phyloP scores from a whole-genome alignment of 352 stramenopile species.

The Globisporangium abappressorium region DNA sequence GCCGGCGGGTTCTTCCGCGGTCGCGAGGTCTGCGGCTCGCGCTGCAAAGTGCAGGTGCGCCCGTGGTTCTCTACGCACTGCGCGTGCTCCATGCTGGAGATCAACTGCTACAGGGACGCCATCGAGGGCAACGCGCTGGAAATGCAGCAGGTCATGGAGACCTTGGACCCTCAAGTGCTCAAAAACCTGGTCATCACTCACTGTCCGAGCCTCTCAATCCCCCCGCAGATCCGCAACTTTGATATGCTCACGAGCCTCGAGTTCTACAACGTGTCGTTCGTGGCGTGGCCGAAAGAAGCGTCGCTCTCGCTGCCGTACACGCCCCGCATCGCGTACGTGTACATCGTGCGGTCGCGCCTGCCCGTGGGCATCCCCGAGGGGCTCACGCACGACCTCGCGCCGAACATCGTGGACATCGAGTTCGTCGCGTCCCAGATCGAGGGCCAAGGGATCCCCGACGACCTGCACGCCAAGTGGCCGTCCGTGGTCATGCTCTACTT shows the following conservation, averaged over 20 bases:
- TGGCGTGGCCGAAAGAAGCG: constrained; percentile 18
- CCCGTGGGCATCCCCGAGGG: constrained; percentile 16
- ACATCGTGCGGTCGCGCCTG: constrained; percentile 19
- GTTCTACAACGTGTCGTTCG: constrained; percentile 34
- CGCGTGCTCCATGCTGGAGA: constrained; percentile 31
- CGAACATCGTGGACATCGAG: constrained; percentile 28
- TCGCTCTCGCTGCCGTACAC: constrained; percentile 20
- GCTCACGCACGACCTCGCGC: constrained; percentile 21
- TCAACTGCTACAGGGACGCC: constrained; percentile 23
- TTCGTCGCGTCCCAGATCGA: constrained; percentile 18
- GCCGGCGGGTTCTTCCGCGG: constrained; percentile 15
- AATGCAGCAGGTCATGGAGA: constrained; percentile 13
- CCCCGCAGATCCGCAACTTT: constrained; percentile 23
- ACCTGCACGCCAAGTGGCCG: constrained; percentile 25
- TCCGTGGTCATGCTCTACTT: constrained; percentile 29
- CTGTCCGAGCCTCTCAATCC: constrained; percentile 23
- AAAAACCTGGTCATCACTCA: constrained; percentile 30
- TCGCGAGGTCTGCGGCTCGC: constrained; percentile 12
- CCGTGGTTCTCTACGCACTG: constrained; percentile 32
- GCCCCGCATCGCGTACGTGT: constrained; percentile 24
- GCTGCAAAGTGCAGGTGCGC: constrained; percentile 28
- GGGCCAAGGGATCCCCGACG: constrained; percentile 3
- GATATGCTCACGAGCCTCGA: constrained; percentile 24
- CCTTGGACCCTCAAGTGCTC: constrained; percentile 21
- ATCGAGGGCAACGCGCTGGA: constrained; percentile 18